Base-by-base conservation (phyloP, 2,329 filamentous ascomycete species). In the Sordariomycetes sp. region DNA sequence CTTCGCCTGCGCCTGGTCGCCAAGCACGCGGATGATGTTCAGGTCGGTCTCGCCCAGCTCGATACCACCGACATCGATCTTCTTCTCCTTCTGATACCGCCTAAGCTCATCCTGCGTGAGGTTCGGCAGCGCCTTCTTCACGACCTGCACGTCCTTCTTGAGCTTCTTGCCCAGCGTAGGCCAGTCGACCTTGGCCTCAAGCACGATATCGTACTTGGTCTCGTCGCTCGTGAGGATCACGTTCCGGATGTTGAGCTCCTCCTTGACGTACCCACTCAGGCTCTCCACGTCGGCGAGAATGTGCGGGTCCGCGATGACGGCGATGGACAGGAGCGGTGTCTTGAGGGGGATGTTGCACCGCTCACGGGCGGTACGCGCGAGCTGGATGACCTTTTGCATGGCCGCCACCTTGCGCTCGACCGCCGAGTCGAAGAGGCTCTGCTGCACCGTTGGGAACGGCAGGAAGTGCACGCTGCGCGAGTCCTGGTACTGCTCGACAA, bases 351-450 rank as follows among this genome's bases (percentile, higher is more conserved):
- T 81, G 50, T 82, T 84, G 59, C 86, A 81, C 53, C 88, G 82
- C 69, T 95, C 90, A 68, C 90, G 80, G 56, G 87, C 89, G 59
- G 89, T 80, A 66, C 90, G 81, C 28, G 82, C 87, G 59, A 95
- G 78, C 66, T 96, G 88, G 67, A 95, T 95, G 65, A 95, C 89
- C 63, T 84, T 86, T 69, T 95, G 90, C 90, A 95, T 95, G 34
- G 88, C 82, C 59, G 80, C 77, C 10, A 95, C 88, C 61, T 85
- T 82, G 61, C 89, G 79, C 73, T 95, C 89, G 53, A 95, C 84
- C 24, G 80, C 84, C 58, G 82, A 79, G 67, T 95, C 85, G 66
- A 94, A 94, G 2, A 95, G 78, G 65, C 91, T 88, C 64, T 89
- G 79, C 60, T 89, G 81, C 2, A 92, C 88, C 61, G 87, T 84